Evolutionary conservation across 148 eudicot species (phyloP).

Genomic region (Camellia granthamiana): DNA sequence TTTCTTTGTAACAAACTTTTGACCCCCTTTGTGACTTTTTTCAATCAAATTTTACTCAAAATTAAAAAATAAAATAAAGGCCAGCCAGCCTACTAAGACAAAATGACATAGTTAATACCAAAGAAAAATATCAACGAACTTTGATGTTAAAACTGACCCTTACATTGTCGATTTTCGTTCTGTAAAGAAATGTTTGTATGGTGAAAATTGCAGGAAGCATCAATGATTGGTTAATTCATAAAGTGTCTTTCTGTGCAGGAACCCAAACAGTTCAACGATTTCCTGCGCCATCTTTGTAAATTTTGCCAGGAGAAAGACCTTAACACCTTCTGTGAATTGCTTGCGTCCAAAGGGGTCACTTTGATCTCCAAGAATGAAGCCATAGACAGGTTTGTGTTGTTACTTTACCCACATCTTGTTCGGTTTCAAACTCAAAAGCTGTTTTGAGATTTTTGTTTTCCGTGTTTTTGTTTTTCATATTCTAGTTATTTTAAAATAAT

Average conservation of each 20-base stretch:
- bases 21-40: too few relatives aligned
- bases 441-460: too few relatives aligned
- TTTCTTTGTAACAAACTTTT: not conserved
- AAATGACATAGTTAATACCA: too few relatives aligned
- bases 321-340: conserved; percentile 49
- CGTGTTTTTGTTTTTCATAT: too few relatives aligned
- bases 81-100: too few relatives aligned
- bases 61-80: too few relatives aligned
- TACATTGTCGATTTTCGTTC: not conserved
- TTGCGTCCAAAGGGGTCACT: conserved; percentile 54
- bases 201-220: not conserved
- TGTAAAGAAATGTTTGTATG: not conserved
- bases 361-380: conserved; percentile 84
- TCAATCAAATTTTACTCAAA: too few relatives aligned
- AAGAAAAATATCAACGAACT: not conserved
- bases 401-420: not conserved
- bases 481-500: too few relatives aligned
- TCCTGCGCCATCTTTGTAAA: conserved; percentile 49
- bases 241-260: conserved; percentile 44
- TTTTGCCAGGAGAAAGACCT: conserved; percentile 56
- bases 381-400: conserved; percentile 56
- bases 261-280: conserved; percentile 74
- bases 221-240: not conserved
- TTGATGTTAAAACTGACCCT: not conserved
- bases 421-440: too few relatives aligned